Evolutionary conservation across 306 rosid species (phyloP).

Genomic region (Cucurbita maxima): DNA sequence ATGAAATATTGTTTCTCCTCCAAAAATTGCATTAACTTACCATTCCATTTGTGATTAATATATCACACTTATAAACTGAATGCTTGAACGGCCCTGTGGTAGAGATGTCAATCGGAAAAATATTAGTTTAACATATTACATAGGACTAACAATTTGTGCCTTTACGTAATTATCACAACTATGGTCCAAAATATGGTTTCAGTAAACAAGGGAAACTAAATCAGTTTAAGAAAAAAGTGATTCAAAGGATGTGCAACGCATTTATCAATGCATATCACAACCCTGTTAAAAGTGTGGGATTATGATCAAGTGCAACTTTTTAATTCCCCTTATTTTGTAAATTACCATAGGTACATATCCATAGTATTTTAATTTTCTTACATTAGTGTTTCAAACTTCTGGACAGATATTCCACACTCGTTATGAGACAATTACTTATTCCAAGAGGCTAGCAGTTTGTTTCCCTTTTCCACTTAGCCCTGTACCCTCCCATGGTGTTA

Average conservation of each 20-base stretch:
- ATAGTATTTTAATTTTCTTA: not conserved
- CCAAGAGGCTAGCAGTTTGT: not conserved
- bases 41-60: not conserved
- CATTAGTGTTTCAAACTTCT: not conserved
- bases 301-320: not conserved
- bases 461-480: not conserved
- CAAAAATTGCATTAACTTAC: not conserved
- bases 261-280: not conserved
- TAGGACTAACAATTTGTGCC: too few species aligned
- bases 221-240: not conserved
- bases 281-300: not conserved
- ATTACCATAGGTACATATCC: not conserved
- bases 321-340: not conserved
- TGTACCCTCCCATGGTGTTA: not conserved
- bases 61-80: not conserved
- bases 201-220: not conserved
- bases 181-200: not conserved
- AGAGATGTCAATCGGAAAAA: not conserved
- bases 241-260: not conserved
- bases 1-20: not conserved
- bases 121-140: not conserved
- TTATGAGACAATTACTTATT: not conserved
- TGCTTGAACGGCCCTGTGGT: not conserved
- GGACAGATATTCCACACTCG: not conserved
- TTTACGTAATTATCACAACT: not conserved